phyloP scores from a whole-genome alignment of 1,139 yeast genomes.

The Candida tunisiensis region DNA sequence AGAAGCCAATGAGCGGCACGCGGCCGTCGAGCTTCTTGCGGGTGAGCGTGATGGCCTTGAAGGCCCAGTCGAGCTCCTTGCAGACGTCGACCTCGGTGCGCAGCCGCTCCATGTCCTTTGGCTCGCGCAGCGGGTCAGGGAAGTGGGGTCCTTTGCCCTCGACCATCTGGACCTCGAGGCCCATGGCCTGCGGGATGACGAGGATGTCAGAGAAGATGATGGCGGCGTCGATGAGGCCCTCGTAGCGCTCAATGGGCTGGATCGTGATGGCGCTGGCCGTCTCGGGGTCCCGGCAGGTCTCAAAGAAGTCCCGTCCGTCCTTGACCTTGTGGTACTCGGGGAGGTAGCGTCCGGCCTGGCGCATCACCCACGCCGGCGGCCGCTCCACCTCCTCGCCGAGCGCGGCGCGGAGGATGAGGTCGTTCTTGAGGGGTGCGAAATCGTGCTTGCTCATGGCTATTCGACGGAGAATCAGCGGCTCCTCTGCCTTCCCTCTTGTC shows the following conservation, averaged over 20 bases:
- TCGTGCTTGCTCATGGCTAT: no score
- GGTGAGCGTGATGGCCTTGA: conserved; percentile 77
- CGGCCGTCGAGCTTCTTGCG: conserved; percentile 72
- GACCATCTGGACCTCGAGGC: conserved; percentile 84
- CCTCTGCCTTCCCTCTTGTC: neutral
- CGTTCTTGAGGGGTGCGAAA: conserved; percentile 70
- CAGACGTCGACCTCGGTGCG: conserved; percentile 45
- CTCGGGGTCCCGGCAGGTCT: conserved; percentile 86
- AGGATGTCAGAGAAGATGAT: conserved; percentile 89
- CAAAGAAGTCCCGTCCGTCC: conserved; percentile 78
- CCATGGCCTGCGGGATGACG: conserved; percentile 97
- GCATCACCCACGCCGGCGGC: conserved; percentile 98
- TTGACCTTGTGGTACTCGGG: conserved; percentile 89
- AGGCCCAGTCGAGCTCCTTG: conserved; percentile 83
- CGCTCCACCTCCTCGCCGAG: conserved; percentile 72
- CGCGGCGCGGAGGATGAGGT: conserved; percentile 82
- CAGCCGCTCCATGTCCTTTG: conserved; percentile 46
- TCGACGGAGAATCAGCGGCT: neutral
- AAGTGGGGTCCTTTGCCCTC: conserved; percentile 95
- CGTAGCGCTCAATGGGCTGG: conserved; percentile 84
- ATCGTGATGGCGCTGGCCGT: conserved; percentile 87
- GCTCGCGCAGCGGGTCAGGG: conserved; percentile 68
- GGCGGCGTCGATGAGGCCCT: conserved; percentile 89
- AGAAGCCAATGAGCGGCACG: conserved; percentile 87
- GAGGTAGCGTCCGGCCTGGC: conserved; percentile 79